Evolutionary conservation across 2,329 filamentous ascomycete species (phyloP).

Genomic region (Aspergillus novofumigatus): DNA sequence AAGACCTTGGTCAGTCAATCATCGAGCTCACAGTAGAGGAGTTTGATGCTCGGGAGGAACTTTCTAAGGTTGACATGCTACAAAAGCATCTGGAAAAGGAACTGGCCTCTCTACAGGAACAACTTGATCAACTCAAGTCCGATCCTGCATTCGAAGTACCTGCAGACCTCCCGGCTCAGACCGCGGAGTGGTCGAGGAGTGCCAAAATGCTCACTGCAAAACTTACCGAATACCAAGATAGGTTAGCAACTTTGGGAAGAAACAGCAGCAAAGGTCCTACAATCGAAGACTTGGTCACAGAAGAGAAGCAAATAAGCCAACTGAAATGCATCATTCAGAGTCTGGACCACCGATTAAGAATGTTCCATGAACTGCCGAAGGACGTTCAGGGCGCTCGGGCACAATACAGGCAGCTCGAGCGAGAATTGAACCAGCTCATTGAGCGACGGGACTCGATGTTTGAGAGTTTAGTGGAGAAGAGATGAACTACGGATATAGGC

Average conservation of each 20-base stretch:
- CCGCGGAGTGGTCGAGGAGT: conserved; percentile 68
- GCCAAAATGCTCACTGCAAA: conserved; percentile 64
- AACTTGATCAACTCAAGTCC: conserved; percentile 29
- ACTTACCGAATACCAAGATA: conserved; percentile 63
- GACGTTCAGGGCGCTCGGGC: conserved; percentile 64
- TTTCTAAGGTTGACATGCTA: conserved; percentile 54
- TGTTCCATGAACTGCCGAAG: conserved; percentile 68
- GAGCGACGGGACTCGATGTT: conserved; percentile 68
- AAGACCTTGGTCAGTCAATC: conserved; percentile 50
- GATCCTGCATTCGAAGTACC: conserved; percentile 50
- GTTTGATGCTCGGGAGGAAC: conserved; percentile 52
- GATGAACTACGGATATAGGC: background rate
- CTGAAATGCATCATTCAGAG: conserved; percentile 59
- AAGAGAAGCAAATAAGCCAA: conserved; percentile 56
- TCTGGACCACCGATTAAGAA: conserved; percentile 63
- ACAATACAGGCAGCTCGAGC: conserved; percentile 65
- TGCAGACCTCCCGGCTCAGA: conserved; percentile 60
- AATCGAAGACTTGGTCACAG: conserved; percentile 51
- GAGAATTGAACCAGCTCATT: conserved; percentile 59
- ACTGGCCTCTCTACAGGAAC: conserved; percentile 30
- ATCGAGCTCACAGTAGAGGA: conserved; percentile 54
- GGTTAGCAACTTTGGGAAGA: conserved; percentile 42
- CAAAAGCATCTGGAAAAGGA: conserved; percentile 54
- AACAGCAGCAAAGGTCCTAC: conserved; percentile 26
- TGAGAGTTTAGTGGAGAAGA: conserved; percentile 60